These are phyloP conservation scores for Phytopythium delawarense DNA, from an alignment of 352 stramenopile genomes.

Conservation along the genomic window DNA sequence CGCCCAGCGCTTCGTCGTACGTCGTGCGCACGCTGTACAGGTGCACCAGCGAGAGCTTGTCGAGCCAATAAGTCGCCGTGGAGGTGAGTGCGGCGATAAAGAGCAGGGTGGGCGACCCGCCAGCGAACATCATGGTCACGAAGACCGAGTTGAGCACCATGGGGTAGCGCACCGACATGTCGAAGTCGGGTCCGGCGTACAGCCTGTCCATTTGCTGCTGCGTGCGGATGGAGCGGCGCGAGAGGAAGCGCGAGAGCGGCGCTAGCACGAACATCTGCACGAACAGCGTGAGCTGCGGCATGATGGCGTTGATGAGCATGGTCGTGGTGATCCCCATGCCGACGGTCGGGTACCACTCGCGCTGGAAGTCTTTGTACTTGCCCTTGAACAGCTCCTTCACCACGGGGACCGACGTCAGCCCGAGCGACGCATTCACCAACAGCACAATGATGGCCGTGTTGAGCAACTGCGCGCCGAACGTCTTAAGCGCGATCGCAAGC, in stretches of 20 bases:
- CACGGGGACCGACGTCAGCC: slow-evolving; percentile 34
- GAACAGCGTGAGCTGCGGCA: slow-evolving; percentile 50
- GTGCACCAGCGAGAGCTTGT: slow-evolving; percentile 77
- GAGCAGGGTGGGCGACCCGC: slow-evolving; percentile 71
- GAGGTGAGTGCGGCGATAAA: slow-evolving; percentile 69
- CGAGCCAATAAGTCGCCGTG: slow-evolving; percentile 65
- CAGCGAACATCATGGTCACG: slow-evolving; percentile 81
- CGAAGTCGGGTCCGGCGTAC: slow-evolving; percentile 68
- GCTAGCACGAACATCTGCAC: slow-evolving; percentile 58
- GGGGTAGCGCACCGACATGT: slow-evolving; percentile 78
- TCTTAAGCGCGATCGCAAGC: slow-evolving; percentile 65
- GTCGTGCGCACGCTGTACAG: slow-evolving; percentile 76
- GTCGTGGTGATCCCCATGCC: slow-evolving; percentile 84
- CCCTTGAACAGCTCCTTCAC: slow-evolving; percentile 62
- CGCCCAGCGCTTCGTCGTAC: slow-evolving; percentile 76
- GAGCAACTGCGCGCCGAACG: slow-evolving; percentile 77
- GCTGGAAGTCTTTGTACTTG: slow-evolving; percentile 80
- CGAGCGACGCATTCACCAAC: slow-evolving; percentile 63
- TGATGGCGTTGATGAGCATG: slow-evolving; percentile 81
- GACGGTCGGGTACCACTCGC: slow-evolving; percentile 82
- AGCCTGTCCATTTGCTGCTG: slow-evolving; percentile 76
- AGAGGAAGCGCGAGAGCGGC: slow-evolving; percentile 40
- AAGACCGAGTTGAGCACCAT: slow-evolving; percentile 84
- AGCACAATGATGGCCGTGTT: slow-evolving; percentile 85
- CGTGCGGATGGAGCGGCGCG: slow-evolving; percentile 42